phyloP scores from a whole-genome alignment of 2,329 filamentous ascomycete genomes.

The Penicillium verrucosum region DNA sequence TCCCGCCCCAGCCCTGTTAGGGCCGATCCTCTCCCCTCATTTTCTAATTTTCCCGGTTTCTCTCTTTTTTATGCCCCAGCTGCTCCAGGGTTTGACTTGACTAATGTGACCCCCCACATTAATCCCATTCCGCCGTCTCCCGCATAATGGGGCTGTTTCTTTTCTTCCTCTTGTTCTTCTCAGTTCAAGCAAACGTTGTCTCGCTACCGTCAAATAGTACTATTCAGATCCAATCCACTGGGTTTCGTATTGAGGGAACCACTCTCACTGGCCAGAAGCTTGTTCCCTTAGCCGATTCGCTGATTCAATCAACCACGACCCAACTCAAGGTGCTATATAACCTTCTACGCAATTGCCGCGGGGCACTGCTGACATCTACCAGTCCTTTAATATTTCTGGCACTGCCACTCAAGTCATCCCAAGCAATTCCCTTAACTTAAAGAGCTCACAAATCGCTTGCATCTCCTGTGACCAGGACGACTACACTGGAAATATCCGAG shows the following conservation, averaged over 20 bases:
- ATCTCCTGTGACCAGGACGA: constrained; percentile 41
- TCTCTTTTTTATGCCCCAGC: constrained; percentile 13
- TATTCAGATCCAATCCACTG: constrained; percentile 15
- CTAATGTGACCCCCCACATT: constrained; percentile 18
- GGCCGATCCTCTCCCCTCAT: constrained; percentile 22
- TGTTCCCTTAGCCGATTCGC: constrained; percentile 27
- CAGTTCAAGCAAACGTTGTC: constrained; percentile 18
- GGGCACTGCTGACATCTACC: constrained; percentile 6
- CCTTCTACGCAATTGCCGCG: neutral
- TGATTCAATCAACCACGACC: constrained; percentile 18
- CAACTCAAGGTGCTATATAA: constrained; percentile 21
- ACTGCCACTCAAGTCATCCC: constrained; percentile 28
- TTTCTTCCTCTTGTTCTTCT: constrained; percentile 11
- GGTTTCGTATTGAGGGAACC: constrained; percentile 26
- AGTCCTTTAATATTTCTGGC: constrained; percentile 31
- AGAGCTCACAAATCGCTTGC: constrained; percentile 35
- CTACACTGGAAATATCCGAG: constrained; percentile 40
- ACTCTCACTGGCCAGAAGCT: constrained; percentile 20
- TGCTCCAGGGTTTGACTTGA: neutral
- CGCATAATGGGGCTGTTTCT: constrained; percentile 15
- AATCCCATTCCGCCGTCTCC: constrained; percentile 9
- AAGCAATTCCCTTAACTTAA: constrained; percentile 28
- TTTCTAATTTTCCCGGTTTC: constrained; percentile 20
- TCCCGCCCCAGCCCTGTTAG: constrained; percentile 14
- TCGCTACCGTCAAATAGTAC: constrained; percentile 30